A percentile compares a stretch with the other conserved stretches of the same genome.
Evolutionary conservation across 192 early-diverging fungal genomes (phyloP).

Genomic region (Linnemannia schmuckeri): DNA sequence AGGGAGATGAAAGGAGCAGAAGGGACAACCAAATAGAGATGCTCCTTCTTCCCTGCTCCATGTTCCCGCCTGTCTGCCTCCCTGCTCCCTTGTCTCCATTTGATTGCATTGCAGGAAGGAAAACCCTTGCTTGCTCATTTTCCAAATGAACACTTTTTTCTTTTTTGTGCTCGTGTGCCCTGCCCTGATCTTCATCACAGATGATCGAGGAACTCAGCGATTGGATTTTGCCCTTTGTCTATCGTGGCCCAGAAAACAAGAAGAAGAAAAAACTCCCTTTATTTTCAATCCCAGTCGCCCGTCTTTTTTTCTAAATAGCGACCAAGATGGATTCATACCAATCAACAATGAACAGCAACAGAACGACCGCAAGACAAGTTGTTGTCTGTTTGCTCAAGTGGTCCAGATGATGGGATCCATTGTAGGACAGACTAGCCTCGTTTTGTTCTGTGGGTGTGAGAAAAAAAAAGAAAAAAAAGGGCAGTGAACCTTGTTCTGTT

Average conservation of each 20-base stretch:
- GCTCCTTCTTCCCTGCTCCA: not conserved
- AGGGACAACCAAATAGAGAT: not conserved
- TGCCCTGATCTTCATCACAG: not conserved
- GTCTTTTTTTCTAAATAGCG: not conserved
- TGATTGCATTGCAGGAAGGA: too few species aligned
- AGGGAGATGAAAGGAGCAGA: not conserved
- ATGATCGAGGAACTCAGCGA: not conserved
- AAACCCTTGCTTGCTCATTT: too few species aligned
- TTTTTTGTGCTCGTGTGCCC: not conserved
- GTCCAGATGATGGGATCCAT: conserved; percentile 5
- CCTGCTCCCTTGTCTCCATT: too few species aligned
- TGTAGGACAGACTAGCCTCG: conserved; percentile 7
- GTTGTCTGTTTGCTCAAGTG: not conserved
- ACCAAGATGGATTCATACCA: not conserved
- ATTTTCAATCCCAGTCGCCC: conserved; percentile 5
- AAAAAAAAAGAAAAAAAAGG: not conserved
- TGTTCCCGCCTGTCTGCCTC: too few species aligned
- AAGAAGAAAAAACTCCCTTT: not conserved
- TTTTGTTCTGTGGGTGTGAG: conserved; percentile 12
- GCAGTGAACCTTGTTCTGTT: not conserved
- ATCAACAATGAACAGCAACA: not conserved
- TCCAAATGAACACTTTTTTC: not conserved
- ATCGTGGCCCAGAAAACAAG: not conserved
- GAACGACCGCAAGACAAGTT: not conserved
- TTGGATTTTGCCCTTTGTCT: not conserved